phyloP scores from a whole-genome alignment of 768 basidiomycete species.

The Boletus pseudo-olivaceus region DNA sequence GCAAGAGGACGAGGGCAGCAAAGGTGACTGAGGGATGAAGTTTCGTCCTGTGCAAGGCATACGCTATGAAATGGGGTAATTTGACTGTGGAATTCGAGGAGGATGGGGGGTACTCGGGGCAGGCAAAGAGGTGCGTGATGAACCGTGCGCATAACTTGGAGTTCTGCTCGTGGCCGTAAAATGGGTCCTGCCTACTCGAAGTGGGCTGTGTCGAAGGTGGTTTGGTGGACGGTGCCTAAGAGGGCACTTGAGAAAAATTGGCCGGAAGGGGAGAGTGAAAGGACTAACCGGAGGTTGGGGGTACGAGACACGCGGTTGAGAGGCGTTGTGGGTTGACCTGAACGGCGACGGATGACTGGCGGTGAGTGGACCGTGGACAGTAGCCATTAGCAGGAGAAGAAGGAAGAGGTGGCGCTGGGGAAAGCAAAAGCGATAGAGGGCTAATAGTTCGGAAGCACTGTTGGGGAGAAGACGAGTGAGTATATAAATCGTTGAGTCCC shows the following conservation, averaged over 20 bases:
- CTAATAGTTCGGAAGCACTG: constrained; percentile 18
- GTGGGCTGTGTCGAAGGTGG: constrained; percentile 31
- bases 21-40: constrained; percentile 51
- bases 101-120: constrained; percentile 72
- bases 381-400: constrained; percentile 21
- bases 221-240: constrained; percentile 26
- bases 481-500: constrained; percentile 25
- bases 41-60: constrained; percentile 64
- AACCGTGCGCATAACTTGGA: constrained; percentile 73
- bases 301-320: constrained; percentile 28
- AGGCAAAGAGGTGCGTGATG: constrained; percentile 81
- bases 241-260: background rate
- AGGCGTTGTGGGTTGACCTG: constrained; percentile 23
- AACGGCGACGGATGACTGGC: constrained; percentile 30
- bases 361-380: constrained; percentile 30
- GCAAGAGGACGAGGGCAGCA: constrained; percentile 45
- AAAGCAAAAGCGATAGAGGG: constrained; percentile 5
- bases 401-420: constrained; percentile 19
- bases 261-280: background rate
- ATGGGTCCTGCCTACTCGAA: constrained; percentile 23
- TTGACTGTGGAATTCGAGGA: constrained; percentile 31
- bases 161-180: constrained; percentile 64
- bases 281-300: constrained; percentile 26
- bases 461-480: constrained; percentile 2
- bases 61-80: constrained; percentile 62